phyloP scores from a whole-genome alignment of 2,329 filamentous ascomycete genomes.

The Boeremia lycopersici region DNA sequence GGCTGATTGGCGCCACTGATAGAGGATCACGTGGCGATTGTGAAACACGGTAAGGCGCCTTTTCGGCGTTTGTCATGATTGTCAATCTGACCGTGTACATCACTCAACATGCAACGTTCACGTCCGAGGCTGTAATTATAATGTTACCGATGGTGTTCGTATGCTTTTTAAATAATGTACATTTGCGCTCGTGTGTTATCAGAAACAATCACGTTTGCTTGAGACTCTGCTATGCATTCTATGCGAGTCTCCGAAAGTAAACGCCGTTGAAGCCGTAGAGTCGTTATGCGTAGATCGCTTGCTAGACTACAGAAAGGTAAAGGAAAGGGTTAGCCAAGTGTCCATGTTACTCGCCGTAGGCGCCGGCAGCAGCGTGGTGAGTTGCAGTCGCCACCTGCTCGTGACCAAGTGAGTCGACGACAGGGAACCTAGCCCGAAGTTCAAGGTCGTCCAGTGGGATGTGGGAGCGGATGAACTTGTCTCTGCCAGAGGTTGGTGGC shows the following conservation, averaged over 20 bases:
- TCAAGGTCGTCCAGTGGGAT: slow-evolving; percentile 82
- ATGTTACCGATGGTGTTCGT: background rate
- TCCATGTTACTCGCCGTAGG: slow-evolving; percentile 38
- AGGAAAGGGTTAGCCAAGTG: background rate
- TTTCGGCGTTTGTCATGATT: background rate
- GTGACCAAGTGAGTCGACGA: slow-evolving; percentile 54
- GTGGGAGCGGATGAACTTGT: slow-evolving; percentile 79
- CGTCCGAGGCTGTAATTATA: background rate
- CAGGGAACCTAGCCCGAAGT: slow-evolving; percentile 73
- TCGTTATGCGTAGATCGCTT: background rate
- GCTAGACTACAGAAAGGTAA: background rate
- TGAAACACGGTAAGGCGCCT: background rate
- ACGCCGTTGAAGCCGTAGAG: slow-evolving; percentile 6
- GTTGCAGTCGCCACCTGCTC: slow-evolving; percentile 40
- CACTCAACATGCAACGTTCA: background rate
- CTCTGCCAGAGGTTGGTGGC: slow-evolving; percentile 70
- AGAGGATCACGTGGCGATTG: slow-evolving; percentile 15
- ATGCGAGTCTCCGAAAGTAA: background rate
- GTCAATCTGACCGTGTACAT: background rate
- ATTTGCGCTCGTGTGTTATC: background rate
- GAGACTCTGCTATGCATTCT: background rate
- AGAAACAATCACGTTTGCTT: background rate
- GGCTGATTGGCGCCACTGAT: slow-evolving; percentile 4
- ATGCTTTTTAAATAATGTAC: background rate
- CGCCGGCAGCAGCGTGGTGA: slow-evolving; percentile 45